Evolutionary conservation across 257 asterid genomes (phyloP).

Genomic region (Penstemon davidsonii): DNA sequence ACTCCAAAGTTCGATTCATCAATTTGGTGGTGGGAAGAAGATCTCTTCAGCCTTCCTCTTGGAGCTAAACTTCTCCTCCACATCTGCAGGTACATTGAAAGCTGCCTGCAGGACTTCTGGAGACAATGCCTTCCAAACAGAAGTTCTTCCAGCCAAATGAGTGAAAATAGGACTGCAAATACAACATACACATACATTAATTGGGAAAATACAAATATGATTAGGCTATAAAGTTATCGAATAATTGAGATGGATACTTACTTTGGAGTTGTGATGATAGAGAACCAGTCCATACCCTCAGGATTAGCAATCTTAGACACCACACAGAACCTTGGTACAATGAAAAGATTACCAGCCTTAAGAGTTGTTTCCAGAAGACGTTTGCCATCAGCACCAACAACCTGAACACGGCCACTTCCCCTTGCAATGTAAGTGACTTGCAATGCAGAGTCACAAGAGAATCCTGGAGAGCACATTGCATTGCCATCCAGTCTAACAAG

Average conservation of each 20-base stretch:
- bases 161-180: conserved; percentile 60
- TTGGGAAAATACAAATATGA: neutral
- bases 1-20: neutral
- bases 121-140: conserved; percentile 64
- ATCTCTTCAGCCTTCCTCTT: conserved; percentile 75
- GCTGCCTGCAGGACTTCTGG: conserved; percentile 63
- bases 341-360: conserved; percentile 69
- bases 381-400: conserved; percentile 79
- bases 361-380: conserved; percentile 64
- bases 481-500: conserved; percentile 71
- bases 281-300: conserved; percentile 91
- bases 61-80: conserved; percentile 63
- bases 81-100: conserved; percentile 52
- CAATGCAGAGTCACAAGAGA: conserved; percentile 83
- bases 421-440: conserved; percentile 85
- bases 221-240: neutral
- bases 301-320: conserved; percentile 85
- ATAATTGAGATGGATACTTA: conserved; percentile 27
- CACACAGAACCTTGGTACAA: conserved; percentile 80
- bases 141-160: conserved; percentile 67
- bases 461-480: conserved; percentile 94
- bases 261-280: conserved; percentile 90
- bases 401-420: conserved; percentile 85
- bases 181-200: neutral
- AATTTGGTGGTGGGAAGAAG: conserved; percentile 80